Base-by-base conservation (phyloP, 2,329 filamentous ascomycete species). In the Lachnellula subtilissima region DNA sequence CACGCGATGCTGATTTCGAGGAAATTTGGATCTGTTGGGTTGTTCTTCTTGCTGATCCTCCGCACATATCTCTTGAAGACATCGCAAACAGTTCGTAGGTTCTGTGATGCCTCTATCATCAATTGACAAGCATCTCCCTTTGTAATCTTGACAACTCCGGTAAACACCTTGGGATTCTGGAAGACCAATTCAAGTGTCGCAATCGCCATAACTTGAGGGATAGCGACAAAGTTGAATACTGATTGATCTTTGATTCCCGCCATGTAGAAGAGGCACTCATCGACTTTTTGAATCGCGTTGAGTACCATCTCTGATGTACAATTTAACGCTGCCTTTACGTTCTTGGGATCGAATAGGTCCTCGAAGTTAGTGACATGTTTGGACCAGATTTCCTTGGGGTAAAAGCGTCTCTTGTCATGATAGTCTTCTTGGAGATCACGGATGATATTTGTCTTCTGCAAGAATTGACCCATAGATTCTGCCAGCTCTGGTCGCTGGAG, bases 371-470 rank as follows among this genome's bases (percentile, higher is more conserved):
- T 83, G 52, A 97, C 92, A 70, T 99, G 86, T 79, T 96, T 95
- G 70, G 88, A 91, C 94, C 94, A 99, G 69, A 99, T 91, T 75
- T 96, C 91, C 73, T 88, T 89, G 50, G 94, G 94, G 85, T 91
- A 99, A 81, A 96, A 99, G 56, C 89, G 85, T 60, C 94, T 85
- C 65, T 87, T 86, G 72, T 97, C 94, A 57, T 89, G 82, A 65
- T 86, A 86, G 70, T 99, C 94, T 72, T 99, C 94, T 65, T 86
- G 85, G 61, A 97, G 83, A 71, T 99, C 94, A 70, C 94, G 90
- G 70, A 97, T 97, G 72, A 99, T 97, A 79, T 99, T 99, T 63
- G 91, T 96, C 79, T 99, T 96, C 71, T 99, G 94, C 59, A 99
- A 78, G 74, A 99, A 96, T 64, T 96, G 88, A 23, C 91, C 94